A percentile compares a stretch with the other conserved stretches of the same genome.
phyloP scores from a whole-genome alignment of 2,329 filamentous ascomycete genomes.

The Cordyceps cateniannulata region DNA sequence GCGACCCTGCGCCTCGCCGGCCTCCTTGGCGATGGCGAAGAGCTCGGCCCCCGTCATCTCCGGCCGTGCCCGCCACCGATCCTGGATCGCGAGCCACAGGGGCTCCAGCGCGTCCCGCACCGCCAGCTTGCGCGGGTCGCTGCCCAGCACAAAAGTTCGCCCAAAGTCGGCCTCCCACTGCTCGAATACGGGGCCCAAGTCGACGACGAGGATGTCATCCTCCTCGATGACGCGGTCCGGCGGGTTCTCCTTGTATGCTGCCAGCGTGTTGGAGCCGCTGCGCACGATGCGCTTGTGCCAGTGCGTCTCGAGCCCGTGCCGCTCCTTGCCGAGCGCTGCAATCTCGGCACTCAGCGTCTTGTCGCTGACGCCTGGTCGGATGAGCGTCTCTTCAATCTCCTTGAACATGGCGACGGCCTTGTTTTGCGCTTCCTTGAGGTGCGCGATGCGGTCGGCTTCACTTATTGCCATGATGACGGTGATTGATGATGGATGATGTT shows the following conservation, averaged over 20 bases:
- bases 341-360: constrained; percentile 41
- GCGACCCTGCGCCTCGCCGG: constrained; percentile 29
- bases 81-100: constrained; percentile 38
- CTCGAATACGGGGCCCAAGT: constrained; percentile 46
- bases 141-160: constrained; percentile 43
- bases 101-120: constrained; percentile 41
- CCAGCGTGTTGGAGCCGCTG: constrained; percentile 42
- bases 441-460: constrained; percentile 23
- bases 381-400: constrained; percentile 38
- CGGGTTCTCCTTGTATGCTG: constrained; percentile 42
- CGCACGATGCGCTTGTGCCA: constrained; percentile 48
- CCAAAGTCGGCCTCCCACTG: constrained; percentile 48
- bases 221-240: constrained; percentile 39
- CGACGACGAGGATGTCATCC: constrained; percentile 46
- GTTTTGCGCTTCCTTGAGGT: constrained; percentile 37
- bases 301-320: constrained; percentile 37
- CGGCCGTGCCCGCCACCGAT: constrained; percentile 28
- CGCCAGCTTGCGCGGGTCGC: constrained; percentile 36
- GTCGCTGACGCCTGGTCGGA: constrained; percentile 42
- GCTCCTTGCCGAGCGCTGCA: constrained; percentile 25
- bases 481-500: background rate
- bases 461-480: background rate
- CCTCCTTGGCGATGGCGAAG: constrained; percentile 35
- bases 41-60: constrained; percentile 42
- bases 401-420: constrained; percentile 40